These are phyloP conservation scores for Heliophila coronopifolia DNA, from an alignment of 441 rosid species.

Conservation along the genomic window DNA sequence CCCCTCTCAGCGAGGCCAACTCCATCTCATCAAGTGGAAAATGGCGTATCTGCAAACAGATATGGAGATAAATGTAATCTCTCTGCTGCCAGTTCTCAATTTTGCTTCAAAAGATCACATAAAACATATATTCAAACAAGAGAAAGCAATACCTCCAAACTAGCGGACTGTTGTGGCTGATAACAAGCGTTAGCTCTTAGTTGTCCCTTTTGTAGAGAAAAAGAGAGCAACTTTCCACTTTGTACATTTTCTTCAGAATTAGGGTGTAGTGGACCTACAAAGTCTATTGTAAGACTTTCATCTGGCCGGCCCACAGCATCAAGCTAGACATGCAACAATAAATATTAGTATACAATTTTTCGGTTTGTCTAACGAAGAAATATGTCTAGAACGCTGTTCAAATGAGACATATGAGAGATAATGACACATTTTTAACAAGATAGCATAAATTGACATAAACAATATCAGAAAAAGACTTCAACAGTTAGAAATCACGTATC, in stretches of 20 bases:
- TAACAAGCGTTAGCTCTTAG: conserved; percentile 69
- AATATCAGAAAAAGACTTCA: not conserved
- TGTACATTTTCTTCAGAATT: conserved; percentile 47
- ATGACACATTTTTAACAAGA: conserved; percentile 3
- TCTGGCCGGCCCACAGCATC: conserved; percentile 90
- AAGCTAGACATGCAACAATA: conserved; percentile 50
- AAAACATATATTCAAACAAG: conserved; percentile 4
- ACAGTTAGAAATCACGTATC: not conserved
- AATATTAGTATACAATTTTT: conserved; percentile 8
- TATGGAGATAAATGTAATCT: conserved; percentile 14
- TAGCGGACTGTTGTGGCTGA: conserved; percentile 76
- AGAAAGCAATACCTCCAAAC: conserved; percentile 67
- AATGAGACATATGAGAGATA: conserved; percentile 5
- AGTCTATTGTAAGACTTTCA: conserved; percentile 81
- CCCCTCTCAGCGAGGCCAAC: conserved; percentile 93
- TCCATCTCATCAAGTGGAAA: conserved; percentile 97
- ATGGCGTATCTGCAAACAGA: conserved; percentile 60
- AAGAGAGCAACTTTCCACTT: conserved; percentile 65
- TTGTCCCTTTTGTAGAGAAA: conserved; percentile 91
- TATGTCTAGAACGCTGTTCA: not conserved
- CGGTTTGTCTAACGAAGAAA: not conserved
- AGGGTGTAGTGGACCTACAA: conserved; percentile 60
- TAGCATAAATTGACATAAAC: not conserved
- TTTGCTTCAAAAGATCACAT: conserved; percentile 1
- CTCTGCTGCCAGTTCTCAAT: not conserved